Conservation (phyloP, 2,329 filamentous ascomycete genomes). For the Fusarium falciforme region DNA sequence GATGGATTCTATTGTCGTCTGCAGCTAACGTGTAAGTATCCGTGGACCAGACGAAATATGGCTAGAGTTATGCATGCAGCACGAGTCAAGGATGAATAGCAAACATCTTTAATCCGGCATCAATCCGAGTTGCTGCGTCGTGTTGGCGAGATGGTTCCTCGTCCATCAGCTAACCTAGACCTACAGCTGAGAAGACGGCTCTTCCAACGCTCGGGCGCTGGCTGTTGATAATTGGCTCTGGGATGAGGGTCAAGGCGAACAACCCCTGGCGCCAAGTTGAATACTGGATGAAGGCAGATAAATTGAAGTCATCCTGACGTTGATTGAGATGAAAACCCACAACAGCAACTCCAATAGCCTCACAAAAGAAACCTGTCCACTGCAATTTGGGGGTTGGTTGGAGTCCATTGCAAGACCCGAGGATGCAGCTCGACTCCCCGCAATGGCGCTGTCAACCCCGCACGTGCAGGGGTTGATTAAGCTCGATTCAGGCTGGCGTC, state of each 20-base stretch:
- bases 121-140: not conserved
- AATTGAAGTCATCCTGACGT: not conserved
- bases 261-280: not conserved
- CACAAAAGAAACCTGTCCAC: not conserved
- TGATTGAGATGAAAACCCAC: not conserved
- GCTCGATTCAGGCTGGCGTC: conserved; percentile 14
- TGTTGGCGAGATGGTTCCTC: not conserved
- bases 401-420: not conserved
- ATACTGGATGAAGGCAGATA: not conserved
- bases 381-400: not conserved
- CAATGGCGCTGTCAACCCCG: conserved; percentile 35
- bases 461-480: conserved; percentile 29
- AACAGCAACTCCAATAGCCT: not conserved
- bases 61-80: not conserved
- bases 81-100: not conserved
- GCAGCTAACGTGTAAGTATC: not conserved
- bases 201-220: not conserved
- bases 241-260: not conserved
- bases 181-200: not conserved
- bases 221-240: not conserved
- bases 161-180: not conserved
- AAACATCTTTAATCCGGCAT: not conserved
- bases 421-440: conserved; percentile 14
- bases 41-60: not conserved
- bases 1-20: not conserved